These are phyloP conservation scores for Apophysomyces sp. DNA, from an alignment of 371 early-diverging fungal species.

Conservation along the genomic window DNA sequence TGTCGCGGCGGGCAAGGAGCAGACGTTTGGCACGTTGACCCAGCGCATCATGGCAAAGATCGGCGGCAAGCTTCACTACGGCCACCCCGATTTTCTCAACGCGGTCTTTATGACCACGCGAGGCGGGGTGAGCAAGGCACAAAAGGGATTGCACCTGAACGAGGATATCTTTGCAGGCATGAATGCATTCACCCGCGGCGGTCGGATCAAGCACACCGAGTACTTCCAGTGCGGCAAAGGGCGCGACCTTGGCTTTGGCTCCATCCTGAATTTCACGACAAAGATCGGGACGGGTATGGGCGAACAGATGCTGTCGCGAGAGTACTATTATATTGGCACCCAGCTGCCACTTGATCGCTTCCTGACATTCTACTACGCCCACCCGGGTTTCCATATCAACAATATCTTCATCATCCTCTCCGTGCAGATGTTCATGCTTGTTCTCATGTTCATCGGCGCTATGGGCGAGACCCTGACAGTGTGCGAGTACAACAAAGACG, in stretches of 20 bases:
- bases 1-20: slow-evolving; percentile 91
- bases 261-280: slow-evolving; percentile 86
- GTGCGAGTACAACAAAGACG: slow-evolving; percentile 55
- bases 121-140: slow-evolving; percentile 88
- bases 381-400: slow-evolving; percentile 91
- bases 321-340: slow-evolving; percentile 88
- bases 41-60: slow-evolving; percentile 88
- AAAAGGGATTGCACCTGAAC: slow-evolving; percentile 89
- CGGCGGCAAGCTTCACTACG: slow-evolving; percentile 85
- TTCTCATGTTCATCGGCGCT: slow-evolving; percentile 72
- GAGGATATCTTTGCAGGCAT: slow-evolving; percentile 95
- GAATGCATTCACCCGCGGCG: slow-evolving; percentile 85
- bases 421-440: slow-evolving; percentile 82
- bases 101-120: slow-evolving; percentile 87
- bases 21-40: slow-evolving; percentile 85
- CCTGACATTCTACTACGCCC: slow-evolving; percentile 88
- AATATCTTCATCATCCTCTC: slow-evolving; percentile 89
- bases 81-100: slow-evolving; percentile 92
- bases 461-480: slow-evolving; percentile 63
- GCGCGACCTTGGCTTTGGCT: slow-evolving; percentile 89
- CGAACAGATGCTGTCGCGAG: slow-evolving; percentile 90
- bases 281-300: slow-evolving; percentile 95
- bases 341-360: slow-evolving; percentile 83
- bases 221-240: slow-evolving; percentile 94
- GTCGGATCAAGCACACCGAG: slow-evolving; percentile 88